Evolutionary conservation across 75 land plant species (phyloP).

Genomic region (Pinus tabuliformis): DNA sequence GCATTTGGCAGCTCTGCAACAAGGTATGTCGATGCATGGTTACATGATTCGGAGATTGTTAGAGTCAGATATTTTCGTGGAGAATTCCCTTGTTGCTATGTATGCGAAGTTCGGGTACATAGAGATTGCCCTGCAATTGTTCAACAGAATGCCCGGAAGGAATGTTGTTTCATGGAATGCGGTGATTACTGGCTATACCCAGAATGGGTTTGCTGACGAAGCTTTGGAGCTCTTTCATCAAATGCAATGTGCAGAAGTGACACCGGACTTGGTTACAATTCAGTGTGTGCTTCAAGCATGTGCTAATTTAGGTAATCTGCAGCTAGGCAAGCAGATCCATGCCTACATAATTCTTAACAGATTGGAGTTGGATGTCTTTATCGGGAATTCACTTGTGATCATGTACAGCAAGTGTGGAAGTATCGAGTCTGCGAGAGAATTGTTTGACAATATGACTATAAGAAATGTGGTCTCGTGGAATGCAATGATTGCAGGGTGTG

Average conservation of each 20-base stretch:
- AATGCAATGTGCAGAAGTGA: constrained; percentile 32
- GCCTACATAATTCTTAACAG: constrained; percentile 30
- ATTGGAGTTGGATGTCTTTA: constrained; percentile 38
- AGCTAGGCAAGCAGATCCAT: constrained; percentile 52
- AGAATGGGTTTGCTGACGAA: constrained; percentile 31
- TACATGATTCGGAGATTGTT: constrained; percentile 14
- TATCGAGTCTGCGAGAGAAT: constrained; percentile 14
- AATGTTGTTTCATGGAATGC: constrained; percentile 57
- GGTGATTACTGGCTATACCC: constrained; percentile 52
- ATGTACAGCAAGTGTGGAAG: constrained; percentile 51
- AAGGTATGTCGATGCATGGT: constrained; percentile 42
- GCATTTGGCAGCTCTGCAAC: not conserved
- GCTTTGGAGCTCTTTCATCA: constrained; percentile 42
- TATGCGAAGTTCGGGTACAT: constrained; percentile 64
- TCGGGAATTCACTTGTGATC: constrained; percentile 50
- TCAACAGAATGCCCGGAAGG: constrained; percentile 24
- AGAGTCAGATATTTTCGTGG: constrained; percentile 45
- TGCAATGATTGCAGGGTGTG: constrained; percentile 38
- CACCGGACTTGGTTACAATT: constrained; percentile 42
- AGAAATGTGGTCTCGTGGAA: constrained; percentile 56
- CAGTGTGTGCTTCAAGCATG: constrained; percentile 55
- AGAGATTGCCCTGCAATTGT: constrained; percentile 35
- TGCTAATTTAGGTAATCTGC: constrained; percentile 33
- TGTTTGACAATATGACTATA: constrained; percentile 48
- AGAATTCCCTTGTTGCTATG: constrained; percentile 55